Evolutionary conservation across 768 basidiomycete species (phyloP).

Genomic region (Termitomyces heimii): DNA sequence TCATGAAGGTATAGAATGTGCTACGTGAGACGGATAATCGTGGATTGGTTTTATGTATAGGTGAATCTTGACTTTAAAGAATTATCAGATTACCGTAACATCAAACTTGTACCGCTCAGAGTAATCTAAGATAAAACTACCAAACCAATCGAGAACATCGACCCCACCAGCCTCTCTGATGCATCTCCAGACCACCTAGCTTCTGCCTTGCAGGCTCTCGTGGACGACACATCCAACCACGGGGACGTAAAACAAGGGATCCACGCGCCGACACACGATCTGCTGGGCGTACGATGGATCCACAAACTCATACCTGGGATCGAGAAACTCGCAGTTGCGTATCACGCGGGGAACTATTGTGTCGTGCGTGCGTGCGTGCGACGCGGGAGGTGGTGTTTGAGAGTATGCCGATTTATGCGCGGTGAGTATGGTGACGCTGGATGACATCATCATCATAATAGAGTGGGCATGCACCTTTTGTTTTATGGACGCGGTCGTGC

Average conservation of each 20-base stretch:
- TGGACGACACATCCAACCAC: constrained; percentile 27
- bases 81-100: no score
- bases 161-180: constrained; percentile 30
- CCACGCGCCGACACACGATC: constrained; percentile 22
- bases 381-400: constrained; percentile 56
- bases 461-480: constrained; percentile 71
- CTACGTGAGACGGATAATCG: background rate
- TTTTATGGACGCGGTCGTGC: constrained; percentile 54
- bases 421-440: constrained; percentile 19
- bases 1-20: constrained; percentile 36
- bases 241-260: constrained; percentile 24
- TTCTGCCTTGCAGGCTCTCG: constrained; percentile 26
- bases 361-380: constrained; percentile 39
- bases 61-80: no score
- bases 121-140: background rate
- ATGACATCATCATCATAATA: constrained; percentile 15
- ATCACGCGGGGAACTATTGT: constrained; percentile 59
- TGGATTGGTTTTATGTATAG: background rate
- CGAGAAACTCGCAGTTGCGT: constrained; percentile 42
- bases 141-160: constrained; percentile 15
- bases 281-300: constrained; percentile 31
- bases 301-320: constrained; percentile 48
- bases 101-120: no score
- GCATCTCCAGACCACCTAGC: constrained; percentile 25
- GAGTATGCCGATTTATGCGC: constrained; percentile 67